Percentiles rank a stretch among this genome's conserved stretches.
Evolutionary conservation across 495 filamentous ascomycete genomes (phyloP).

Genomic region (Daldinia decipiens): DNA sequence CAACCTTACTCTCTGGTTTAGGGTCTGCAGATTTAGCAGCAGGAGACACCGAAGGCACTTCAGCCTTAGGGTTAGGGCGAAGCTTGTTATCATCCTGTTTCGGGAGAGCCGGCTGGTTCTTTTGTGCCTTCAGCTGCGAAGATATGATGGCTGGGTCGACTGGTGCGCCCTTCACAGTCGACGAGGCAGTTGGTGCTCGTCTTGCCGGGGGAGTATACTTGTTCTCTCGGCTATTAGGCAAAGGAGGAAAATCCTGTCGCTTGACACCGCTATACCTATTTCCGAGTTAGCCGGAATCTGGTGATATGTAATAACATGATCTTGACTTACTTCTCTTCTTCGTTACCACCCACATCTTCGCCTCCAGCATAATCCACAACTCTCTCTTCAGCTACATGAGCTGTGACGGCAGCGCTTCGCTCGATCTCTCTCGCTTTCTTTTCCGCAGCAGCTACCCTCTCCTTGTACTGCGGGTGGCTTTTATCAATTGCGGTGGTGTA

Average conservation of each 20-base stretch:
- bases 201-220: constrained; percentile 91
- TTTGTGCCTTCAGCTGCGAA: constrained; percentile 68
- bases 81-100: constrained; percentile 57
- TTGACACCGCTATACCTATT: constrained; percentile 90
- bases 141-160: constrained; percentile 86
- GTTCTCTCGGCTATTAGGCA: constrained; percentile 66
- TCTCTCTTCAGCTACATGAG: constrained; percentile 89
- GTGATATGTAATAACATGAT: background rate
- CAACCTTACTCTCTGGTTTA: constrained; percentile 43
- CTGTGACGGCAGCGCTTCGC: constrained; percentile 69
- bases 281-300: constrained; percentile 46
- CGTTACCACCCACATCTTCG: constrained; percentile 69
- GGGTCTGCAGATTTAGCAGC: constrained; percentile 42
- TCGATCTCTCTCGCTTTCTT: constrained; percentile 92
- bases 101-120: constrained; percentile 52
- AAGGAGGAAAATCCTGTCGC: constrained; percentile 75
- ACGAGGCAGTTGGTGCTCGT: constrained; percentile 76
- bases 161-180: constrained; percentile 77
- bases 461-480: constrained; percentile 79
- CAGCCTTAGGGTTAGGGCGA: constrained; percentile 45
- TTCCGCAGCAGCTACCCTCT: constrained; percentile 79
- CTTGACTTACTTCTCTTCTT: constrained; percentile 84
- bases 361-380: constrained; percentile 67
- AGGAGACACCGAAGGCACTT: constrained; percentile 45
- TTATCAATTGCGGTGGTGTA: constrained; percentile 94